phyloP scores from a whole-genome alignment of 78 protist species.

The Dictyostelium firmibasis region DNA sequence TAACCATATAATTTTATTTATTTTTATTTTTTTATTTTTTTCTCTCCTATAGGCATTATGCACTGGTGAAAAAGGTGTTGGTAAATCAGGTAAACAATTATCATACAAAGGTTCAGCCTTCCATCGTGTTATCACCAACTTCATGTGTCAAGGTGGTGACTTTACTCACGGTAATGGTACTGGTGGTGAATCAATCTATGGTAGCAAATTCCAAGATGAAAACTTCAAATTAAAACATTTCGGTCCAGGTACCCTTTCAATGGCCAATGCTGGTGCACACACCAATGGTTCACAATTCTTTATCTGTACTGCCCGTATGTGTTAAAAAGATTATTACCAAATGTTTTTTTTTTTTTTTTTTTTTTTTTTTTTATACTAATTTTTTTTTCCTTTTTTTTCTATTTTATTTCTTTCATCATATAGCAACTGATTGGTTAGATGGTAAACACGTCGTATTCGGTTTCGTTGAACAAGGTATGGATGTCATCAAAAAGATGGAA shows the following conservation, averaged over 20 bases:
- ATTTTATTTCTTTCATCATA: too few species aligned
- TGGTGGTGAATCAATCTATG: constrained; percentile 98
- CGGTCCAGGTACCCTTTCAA: constrained; percentile 88
- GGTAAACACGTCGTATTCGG: constrained; percentile 93
- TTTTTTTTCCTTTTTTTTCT: not conserved
- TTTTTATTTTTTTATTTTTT: not conserved
- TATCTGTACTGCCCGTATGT: constrained; percentile 26
- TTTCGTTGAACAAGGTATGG: constrained; percentile 80
- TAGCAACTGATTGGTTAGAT: constrained; percentile 82
- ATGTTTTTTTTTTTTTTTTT: not conserved
- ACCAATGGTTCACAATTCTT: constrained; percentile 86
- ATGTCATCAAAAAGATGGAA: constrained; percentile 79
- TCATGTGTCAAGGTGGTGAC: constrained; percentile 95
- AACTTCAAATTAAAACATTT: constrained; percentile 90
- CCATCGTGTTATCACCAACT: constrained; percentile 92
- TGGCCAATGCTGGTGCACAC: constrained; percentile 94
- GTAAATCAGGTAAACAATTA: constrained; percentile 87
- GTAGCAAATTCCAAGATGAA: constrained; percentile 89
- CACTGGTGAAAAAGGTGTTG: constrained; percentile 90
- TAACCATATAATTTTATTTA: not conserved
- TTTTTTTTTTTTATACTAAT: not conserved
- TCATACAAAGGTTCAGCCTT: constrained; percentile 91
- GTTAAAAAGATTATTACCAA: not conserved
- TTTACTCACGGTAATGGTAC: constrained; percentile 96
- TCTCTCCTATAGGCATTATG: constrained; percentile 72